Conservation (phyloP, 1,284 basidiomycete species). For the Golubevia sp. region DNA sequence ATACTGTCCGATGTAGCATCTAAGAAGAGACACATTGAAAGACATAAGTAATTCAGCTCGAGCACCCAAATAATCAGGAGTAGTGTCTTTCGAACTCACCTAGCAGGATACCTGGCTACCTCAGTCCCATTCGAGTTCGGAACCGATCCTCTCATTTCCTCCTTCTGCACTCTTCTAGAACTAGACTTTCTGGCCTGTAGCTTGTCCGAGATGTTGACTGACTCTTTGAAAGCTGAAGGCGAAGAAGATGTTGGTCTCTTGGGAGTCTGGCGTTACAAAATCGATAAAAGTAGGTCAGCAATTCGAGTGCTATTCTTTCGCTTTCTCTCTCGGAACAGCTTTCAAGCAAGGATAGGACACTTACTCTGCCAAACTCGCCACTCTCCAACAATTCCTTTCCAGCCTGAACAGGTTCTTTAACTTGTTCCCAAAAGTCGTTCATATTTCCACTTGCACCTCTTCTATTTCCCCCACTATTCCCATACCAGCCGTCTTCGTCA, state of each 20-base stretch:
- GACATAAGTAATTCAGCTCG: no score
- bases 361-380: constrained; percentile 81
- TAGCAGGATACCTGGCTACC: constrained; percentile 78
- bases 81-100: no score
- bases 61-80: no score
- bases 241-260: constrained; percentile 4
- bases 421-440: constrained; percentile 43
- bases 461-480: not conserved
- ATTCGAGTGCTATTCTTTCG: constrained; percentile 23
- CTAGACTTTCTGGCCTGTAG: not conserved
- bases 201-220: constrained; percentile 9
- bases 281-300: constrained; percentile 20
- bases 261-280: constrained; percentile 23
- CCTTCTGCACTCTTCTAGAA: not conserved
- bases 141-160: constrained; percentile 65
- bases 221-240: constrained; percentile 5
- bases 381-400: constrained; percentile 75
- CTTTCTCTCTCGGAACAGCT: constrained; percentile 20
- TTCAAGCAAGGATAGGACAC: constrained; percentile 2
- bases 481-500: constrained; percentile 1
- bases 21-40: no score
- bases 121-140: constrained; percentile 86
- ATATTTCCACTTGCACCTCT: constrained; percentile 11
- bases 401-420: constrained; percentile 71
- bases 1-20: constrained; percentile 91